Percentiles rank a stretch among this genome's conserved stretches.
Evolutionary conservation across 805 yeast species (phyloP).

Genomic region (Starmerella apis): DNA sequence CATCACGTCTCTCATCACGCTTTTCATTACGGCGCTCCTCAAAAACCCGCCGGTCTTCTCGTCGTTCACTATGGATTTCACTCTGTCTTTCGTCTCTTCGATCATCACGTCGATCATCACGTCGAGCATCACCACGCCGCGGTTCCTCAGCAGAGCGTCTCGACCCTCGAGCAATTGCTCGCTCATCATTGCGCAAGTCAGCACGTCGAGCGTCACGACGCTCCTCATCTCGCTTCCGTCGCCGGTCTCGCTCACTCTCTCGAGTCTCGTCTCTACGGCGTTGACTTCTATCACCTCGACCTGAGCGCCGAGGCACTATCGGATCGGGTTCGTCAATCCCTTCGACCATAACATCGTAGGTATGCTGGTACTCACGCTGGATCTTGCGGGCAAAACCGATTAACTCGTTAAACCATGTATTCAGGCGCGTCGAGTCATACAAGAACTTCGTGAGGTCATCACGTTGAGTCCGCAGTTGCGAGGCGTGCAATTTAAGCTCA

Average conservation of each 20-base stretch:
- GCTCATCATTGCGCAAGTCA: background rate
- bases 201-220: background rate
- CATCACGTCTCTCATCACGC: slow-evolving; percentile 2
- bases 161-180: background rate
- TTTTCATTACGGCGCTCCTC: slow-evolving; percentile 2
- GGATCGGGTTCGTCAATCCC: background rate
- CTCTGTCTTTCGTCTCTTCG: background rate
- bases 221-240: background rate
- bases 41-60: background rate
- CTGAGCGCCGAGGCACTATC: background rate
- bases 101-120: background rate
- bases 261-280: background rate
- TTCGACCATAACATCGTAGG: background rate
- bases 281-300: background rate
- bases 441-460: background rate
- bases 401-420: slow-evolving; percentile 7
- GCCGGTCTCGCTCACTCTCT: background rate
- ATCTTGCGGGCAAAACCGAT: slow-evolving; percentile 5
- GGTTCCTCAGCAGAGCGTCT: background rate
- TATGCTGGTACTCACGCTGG: slow-evolving; percentile 7
- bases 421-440: slow-evolving; percentile 3
- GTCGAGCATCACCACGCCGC: background rate
- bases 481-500: background rate
- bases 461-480: background rate
- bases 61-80: no score